Evolutionary conservation across 1,139 yeast genomes (phyloP).

Genomic region (Magnusiomyces suaveolens): DNA sequence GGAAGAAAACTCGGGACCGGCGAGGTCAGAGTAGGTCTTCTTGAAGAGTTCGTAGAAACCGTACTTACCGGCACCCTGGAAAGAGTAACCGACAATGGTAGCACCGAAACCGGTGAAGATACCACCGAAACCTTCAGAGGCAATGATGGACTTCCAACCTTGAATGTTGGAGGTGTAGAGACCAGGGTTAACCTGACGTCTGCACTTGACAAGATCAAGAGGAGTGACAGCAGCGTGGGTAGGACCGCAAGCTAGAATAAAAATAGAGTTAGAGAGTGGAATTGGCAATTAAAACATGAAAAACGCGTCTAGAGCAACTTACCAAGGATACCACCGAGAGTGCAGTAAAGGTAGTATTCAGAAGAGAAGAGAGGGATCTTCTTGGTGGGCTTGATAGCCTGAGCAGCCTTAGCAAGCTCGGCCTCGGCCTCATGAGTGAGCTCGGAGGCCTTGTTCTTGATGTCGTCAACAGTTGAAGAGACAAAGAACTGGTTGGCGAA

Average conservation of each 20-base stretch:
- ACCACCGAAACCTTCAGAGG: conserved; percentile 61
- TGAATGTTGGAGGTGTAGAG: conserved; percentile 66
- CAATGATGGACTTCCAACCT: conserved; percentile 67
- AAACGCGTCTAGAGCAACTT: conserved; percentile 16
- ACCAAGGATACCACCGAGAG: conserved; percentile 69
- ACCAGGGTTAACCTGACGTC: conserved; percentile 72
- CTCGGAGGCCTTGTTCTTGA: conserved; percentile 26
- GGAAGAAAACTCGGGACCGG: conserved; percentile 55
- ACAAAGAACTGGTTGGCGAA: conserved; percentile 30
- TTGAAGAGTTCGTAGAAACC: conserved; percentile 90
- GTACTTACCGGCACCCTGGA: conserved; percentile 95
- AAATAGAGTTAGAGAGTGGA: neutral
- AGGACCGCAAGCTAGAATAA: conserved; percentile 71
- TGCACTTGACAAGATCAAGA: conserved; percentile 82
- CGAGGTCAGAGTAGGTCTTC: conserved; percentile 56
- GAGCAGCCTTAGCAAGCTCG: conserved; percentile 29
- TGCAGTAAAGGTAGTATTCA: conserved; percentile 75
- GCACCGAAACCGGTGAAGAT: conserved; percentile 84
- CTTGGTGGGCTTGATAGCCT: conserved; percentile 26
- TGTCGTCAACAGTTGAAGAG: conserved; percentile 15
- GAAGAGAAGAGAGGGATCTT: conserved; percentile 48
- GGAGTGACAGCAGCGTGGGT: conserved; percentile 92
- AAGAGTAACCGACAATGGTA: conserved; percentile 79
- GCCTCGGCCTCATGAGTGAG: conserved; percentile 25
- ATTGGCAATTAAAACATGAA: neutral